A percentile compares a stretch with the other conserved stretches of the same genome.
These are phyloP conservation scores for Gardenia jasminoides DNA, from an alignment of 257 asterid genomes.

Conservation along the genomic window DNA sequence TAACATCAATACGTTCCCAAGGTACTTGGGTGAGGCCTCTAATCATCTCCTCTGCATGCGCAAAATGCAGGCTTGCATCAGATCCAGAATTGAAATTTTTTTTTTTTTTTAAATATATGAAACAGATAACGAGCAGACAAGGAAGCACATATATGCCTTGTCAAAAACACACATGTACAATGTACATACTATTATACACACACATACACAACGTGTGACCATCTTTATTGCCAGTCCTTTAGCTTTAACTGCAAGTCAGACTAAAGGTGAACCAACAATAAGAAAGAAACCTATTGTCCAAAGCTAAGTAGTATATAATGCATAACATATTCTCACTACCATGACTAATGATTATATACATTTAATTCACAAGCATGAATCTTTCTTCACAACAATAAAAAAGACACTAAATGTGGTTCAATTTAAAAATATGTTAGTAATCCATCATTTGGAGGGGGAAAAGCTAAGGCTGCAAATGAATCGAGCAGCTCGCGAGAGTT, in stretches of 20 bases:
- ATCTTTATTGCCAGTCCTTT: background rate
- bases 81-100: background rate
- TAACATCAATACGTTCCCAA: conserved; percentile 92
- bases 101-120: background rate
- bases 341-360: background rate
- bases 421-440: no score
- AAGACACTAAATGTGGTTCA: background rate
- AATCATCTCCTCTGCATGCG: conserved; percentile 77
- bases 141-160: background rate
- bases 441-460: no score
- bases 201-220: background rate
- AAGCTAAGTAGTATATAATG: background rate
- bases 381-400: background rate
- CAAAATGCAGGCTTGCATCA: conserved; percentile 21
- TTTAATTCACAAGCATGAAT: background rate
- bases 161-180: background rate
- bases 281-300: background rate
- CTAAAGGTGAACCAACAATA: background rate
- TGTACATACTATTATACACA: background rate
- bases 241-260: background rate
- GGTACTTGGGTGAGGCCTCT: conserved; percentile 78
- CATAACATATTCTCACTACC: background rate
- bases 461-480: no score
- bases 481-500: no score
- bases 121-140: background rate